Base-by-base conservation (phyloP, 2,329 filamentous ascomycete species). In the Fusarium praegraminearum region DNA sequence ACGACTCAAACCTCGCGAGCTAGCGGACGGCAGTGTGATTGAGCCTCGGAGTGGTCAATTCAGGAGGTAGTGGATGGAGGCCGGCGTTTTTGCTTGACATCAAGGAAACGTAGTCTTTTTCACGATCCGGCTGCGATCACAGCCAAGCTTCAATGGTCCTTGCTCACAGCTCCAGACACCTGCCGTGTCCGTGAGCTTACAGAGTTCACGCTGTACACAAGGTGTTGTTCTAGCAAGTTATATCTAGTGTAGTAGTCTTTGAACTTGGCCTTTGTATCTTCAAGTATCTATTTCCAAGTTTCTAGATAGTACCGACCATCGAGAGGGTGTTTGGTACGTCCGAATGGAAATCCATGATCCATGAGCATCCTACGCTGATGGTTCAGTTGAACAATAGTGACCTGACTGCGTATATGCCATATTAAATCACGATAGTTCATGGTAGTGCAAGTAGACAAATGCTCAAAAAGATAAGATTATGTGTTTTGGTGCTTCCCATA, bases 251-350 rank as follows among this genome's bases (percentile, higher is more conserved):
- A 20, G n/a, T 45, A 13, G 40, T 22, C 20, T 16, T 35, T 15
- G 11, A n/a, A 43, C 13, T 24, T 18, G 24, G 28, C 32, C 40
- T 36, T 54, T 61, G 54, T 65, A 66, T 10, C 43, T n/a, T 11
- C 16, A 65, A 66, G 54, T 65, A 54, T 20, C 10, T 18, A 8
- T 22, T 24, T 22, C 38, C 15, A n/a, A 22, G 40, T 24, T 22
- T n/a, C 33, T 6, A 38, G 26, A 13, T 28, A 24, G 38, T 41
- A 36, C 10, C 30, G n/a, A 20, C 20, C 20, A 20, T 24, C 9
- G n/a, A 43, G 5, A 24, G 41, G 11, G 12, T 3, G 8, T 13
- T 22, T 8, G 13, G 38, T 41, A 22, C 4, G 38, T 41, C 20
- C 12, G 28, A 11, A 30, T 30, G 28, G 5, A 11, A 30, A 12